These are phyloP conservation scores for Ambrosiella cleistominuta DNA, from an alignment of 2,329 filamentous ascomycete genomes.

Conservation along the genomic window DNA sequence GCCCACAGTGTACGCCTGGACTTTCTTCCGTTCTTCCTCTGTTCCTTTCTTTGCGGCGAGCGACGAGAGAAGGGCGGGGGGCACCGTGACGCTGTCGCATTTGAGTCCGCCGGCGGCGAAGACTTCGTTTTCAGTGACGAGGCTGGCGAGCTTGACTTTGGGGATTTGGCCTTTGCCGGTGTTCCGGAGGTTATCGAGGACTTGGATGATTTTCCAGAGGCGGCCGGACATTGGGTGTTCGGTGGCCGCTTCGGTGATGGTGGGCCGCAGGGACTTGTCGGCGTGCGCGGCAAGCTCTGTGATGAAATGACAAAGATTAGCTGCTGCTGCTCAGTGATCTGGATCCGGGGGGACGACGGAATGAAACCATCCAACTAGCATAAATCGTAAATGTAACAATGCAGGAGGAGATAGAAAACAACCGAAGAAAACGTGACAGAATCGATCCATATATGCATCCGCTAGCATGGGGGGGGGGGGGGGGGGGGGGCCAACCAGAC, in stretches of 20 bases:
- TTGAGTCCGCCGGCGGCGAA: constrained; percentile 30
- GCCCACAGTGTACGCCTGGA: not conserved
- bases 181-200: constrained; percentile 21
- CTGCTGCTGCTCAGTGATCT: not conserved
- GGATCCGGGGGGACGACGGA: too few species aligned
- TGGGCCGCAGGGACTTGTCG: constrained; percentile 27
- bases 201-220: constrained; percentile 30
- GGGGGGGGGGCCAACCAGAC: not conserved
- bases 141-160: constrained; percentile 29
- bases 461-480: not conserved
- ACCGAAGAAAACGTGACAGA: not conserved
- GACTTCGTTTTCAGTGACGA: constrained; percentile 26
- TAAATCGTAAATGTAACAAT: too few species aligned
- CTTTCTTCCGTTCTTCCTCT: not conserved
- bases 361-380: too few species aligned
- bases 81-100: constrained; percentile 29
- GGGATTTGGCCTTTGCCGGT: constrained; percentile 19
- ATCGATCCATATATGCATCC: not conserved
- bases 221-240: constrained; percentile 30
- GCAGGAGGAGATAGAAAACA: not conserved
- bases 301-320: not conserved
- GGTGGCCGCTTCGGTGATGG: constrained; percentile 28
- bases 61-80: constrained; percentile 23
- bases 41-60: constrained; percentile 17
- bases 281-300: constrained; percentile 27